Evolutionary conservation across 2,329 filamentous ascomycete species (phyloP).

Genomic region (Gnomoniopsis smithogilvyi): DNA sequence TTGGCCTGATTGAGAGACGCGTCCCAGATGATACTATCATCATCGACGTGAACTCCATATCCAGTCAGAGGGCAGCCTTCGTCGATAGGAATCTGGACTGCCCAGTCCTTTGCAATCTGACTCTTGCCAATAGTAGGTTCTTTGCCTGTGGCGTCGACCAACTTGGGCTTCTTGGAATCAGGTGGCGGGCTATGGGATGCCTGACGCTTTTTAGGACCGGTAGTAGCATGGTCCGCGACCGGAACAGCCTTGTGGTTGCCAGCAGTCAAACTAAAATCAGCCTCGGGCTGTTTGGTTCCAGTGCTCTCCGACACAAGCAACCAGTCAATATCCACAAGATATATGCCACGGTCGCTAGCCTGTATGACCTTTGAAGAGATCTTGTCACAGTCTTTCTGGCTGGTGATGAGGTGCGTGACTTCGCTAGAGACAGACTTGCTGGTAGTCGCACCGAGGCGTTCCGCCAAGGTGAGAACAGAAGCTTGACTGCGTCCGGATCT

Average conservation of each 20-base stretch:
- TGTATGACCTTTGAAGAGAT: slow-evolving; percentile 49
- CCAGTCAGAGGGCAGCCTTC: slow-evolving; percentile 34
- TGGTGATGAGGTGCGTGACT: slow-evolving; percentile 57
- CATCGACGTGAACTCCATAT: slow-evolving; percentile 63
- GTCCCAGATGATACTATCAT: slow-evolving; percentile 68
- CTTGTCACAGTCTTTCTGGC: slow-evolving; percentile 47
- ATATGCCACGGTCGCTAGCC: slow-evolving; percentile 43
- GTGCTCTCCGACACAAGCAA: slow-evolving; percentile 50
- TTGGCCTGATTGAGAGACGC: slow-evolving; percentile 79
- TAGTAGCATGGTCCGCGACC: slow-evolving; percentile 6
- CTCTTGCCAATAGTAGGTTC: slow-evolving; percentile 33
- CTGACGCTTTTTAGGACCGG: slow-evolving; percentile 23
- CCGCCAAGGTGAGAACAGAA: slow-evolving; percentile 43
- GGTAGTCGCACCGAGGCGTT: slow-evolving; percentile 45
- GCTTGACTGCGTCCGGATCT: slow-evolving; percentile 45
- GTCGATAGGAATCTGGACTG: slow-evolving; percentile 49
- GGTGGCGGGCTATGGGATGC: slow-evolving; percentile 20
- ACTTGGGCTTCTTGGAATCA: slow-evolving; percentile 32
- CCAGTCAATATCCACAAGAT: slow-evolving; percentile 61
- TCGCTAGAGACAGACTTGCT: slow-evolving; percentile 44
- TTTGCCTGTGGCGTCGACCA: slow-evolving; percentile 21
- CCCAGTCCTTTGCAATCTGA: slow-evolving; percentile 45
- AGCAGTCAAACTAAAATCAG: slow-evolving; percentile 20
- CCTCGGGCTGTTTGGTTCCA: slow-evolving; percentile 35
- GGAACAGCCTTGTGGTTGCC: slow-evolving; percentile 18